Percentiles rank a stretch among this genome's conserved stretches.
These are phyloP conservation scores for Diaporthe amygdali DNA, from an alignment of 2,329 filamentous ascomycete species.

Conservation along the genomic window DNA sequence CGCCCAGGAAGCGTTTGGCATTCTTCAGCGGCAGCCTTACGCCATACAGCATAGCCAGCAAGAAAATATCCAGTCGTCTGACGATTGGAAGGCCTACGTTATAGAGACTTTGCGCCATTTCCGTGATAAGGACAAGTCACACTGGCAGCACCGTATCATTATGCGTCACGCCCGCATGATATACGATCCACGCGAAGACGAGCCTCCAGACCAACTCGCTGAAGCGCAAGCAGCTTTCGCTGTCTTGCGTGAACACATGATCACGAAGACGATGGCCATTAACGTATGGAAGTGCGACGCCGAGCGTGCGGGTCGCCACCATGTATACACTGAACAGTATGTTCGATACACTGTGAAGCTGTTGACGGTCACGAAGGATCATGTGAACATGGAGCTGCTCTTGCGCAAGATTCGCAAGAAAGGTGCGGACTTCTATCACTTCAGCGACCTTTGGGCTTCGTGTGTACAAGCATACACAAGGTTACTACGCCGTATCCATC, in stretches of 20 bases:
- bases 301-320: slow-evolving; percentile 82
- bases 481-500: slow-evolving; percentile 55
- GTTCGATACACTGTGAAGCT: slow-evolving; percentile 81
- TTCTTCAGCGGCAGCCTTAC: slow-evolving; percentile 63
- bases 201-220: slow-evolving; percentile 50
- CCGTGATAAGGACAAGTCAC: slow-evolving; percentile 81
- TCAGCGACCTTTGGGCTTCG: slow-evolving; percentile 63
- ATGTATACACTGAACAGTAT: slow-evolving; percentile 89
- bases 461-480: slow-evolving; percentile 60
- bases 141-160: slow-evolving; percentile 94
- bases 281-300: slow-evolving; percentile 95
- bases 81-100: slow-evolving; percentile 65
- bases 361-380: slow-evolving; percentile 76
- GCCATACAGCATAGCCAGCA: slow-evolving; percentile 53
- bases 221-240: slow-evolving; percentile 81
- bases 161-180: slow-evolving; percentile 70
- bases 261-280: slow-evolving; percentile 93
- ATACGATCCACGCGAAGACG: slow-evolving; percentile 47
- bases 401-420: slow-evolving; percentile 82
- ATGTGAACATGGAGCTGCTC: slow-evolving; percentile 76
- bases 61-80: slow-evolving; percentile 60
- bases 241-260: slow-evolving; percentile 75
- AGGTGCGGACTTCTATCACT: slow-evolving; percentile 74
- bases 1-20: slow-evolving; percentile 53
- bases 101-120: slow-evolving; percentile 57